These are phyloP conservation scores for Cryptosporidium ryanae DNA, from an alignment of 169 alveolate genomes.

Conservation along the genomic window DNA sequence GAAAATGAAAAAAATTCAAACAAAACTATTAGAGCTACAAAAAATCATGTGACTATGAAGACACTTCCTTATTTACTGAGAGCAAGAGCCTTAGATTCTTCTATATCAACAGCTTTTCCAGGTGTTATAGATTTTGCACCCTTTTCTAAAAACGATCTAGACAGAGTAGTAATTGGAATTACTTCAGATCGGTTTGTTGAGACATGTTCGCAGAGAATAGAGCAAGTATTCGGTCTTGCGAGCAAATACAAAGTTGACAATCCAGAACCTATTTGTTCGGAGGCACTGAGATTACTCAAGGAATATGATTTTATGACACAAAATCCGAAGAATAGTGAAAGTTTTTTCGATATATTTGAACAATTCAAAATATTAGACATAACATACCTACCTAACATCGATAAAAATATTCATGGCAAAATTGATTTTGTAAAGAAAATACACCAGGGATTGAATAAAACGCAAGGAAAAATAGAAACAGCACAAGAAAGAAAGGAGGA, in stretches of 20 bases:
- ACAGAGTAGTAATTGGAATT: slow-evolving; percentile 52
- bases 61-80: slow-evolving; percentile 35
- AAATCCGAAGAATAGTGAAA: slow-evolving; percentile 7
- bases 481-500: background rate
- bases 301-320: slow-evolving; percentile 33
- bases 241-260: slow-evolving; percentile 31
- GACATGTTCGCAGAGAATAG: slow-evolving; percentile 45
- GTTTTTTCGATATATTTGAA: slow-evolving; percentile 45
- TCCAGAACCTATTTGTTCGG: slow-evolving; percentile 21
- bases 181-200: slow-evolving; percentile 15
- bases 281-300: background rate
- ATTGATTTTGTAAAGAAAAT: background rate
- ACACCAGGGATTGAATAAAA: slow-evolving; percentile 6
- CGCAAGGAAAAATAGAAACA: background rate
- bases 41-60: background rate
- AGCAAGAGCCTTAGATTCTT: slow-evolving; percentile 36
- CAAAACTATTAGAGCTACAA: slow-evolving; percentile 4
- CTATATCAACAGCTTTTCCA: slow-evolving; percentile 20
- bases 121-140: slow-evolving; percentile 47
- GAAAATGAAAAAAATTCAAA: slow-evolving; percentile 4
- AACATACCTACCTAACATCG: background rate
- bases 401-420: background rate
- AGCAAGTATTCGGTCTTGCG: slow-evolving; percentile 42
- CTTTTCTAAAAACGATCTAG: slow-evolving; percentile 41
- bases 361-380: slow-evolving; percentile 38